phyloP scores from a whole-genome alignment of 768 basidiomycete species.

The Naganishia onofrii region DNA sequence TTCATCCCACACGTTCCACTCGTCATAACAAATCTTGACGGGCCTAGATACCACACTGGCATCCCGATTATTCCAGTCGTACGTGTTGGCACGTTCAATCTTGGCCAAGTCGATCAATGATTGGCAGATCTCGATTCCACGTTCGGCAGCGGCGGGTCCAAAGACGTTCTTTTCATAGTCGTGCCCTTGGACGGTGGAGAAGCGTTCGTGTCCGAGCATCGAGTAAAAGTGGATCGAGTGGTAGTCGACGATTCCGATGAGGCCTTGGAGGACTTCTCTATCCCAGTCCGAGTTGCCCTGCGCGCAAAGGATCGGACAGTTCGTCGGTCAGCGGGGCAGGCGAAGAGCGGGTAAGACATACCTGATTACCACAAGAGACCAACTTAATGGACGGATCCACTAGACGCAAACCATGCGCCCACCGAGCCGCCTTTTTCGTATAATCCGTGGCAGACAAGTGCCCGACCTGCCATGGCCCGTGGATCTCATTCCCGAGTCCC shows the following conservation, averaged over 20 bases:
- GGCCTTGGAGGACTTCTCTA: constrained; percentile 48
- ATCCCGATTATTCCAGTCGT: constrained; percentile 24
- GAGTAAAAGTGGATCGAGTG: constrained; percentile 55
- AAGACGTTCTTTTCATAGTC: constrained; percentile 59
- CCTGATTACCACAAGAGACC: constrained; percentile 58
- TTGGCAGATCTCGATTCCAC: constrained; percentile 58
- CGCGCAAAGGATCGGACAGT: neutral
- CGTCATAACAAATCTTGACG: constrained; percentile 56
- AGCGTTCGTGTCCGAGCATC: constrained; percentile 46
- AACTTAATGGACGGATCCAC: constrained; percentile 62
- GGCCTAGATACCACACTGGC: constrained; percentile 30
- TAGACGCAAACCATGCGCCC: constrained; percentile 63
- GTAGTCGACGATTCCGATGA: constrained; percentile 55
- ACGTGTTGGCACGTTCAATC: constrained; percentile 35
- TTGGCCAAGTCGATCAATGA: constrained; percentile 58
- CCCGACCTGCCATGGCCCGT: constrained; percentile 57
- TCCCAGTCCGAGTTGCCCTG: constrained; percentile 53
- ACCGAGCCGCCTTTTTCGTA: constrained; percentile 60
- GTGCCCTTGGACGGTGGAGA: constrained; percentile 30
- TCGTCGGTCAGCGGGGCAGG: too few species aligned
- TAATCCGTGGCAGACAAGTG: constrained; percentile 62
- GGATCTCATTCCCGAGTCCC: constrained; percentile 59
- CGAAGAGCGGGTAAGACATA: neutral
- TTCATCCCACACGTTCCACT: constrained; percentile 58
- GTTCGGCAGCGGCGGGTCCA: constrained; percentile 59